phyloP scores from a whole-genome alignment of 345 rosid species.

The Sonneratia alba region DNA sequence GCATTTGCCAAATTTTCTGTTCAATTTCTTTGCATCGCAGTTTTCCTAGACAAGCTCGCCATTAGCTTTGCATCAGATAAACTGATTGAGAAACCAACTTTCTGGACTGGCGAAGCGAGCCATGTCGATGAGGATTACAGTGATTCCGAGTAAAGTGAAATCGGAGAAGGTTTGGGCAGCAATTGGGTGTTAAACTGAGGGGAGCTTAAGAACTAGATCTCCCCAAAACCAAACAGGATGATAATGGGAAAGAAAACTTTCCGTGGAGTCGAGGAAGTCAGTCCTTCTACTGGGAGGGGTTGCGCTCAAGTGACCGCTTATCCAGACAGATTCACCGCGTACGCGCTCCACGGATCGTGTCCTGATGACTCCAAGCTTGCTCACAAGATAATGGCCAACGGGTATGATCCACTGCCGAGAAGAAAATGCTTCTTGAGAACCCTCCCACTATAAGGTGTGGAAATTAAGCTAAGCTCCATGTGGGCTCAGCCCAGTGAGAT shows the following conservation, averaged over 20 bases:
- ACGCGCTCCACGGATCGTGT: constrained; percentile 28
- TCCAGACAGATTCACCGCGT: constrained; percentile 35
- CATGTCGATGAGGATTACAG: constrained; percentile 21
- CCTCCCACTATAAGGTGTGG: constrained; percentile 26
- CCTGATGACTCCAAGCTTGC: constrained; percentile 41
- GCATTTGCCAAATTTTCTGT: constrained; percentile 25
- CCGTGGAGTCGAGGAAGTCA: constrained; percentile 39
- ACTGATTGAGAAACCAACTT: constrained; percentile 6
- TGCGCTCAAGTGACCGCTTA: constrained; percentile 24
- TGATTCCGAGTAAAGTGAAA: constrained; percentile 25
- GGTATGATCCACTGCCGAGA: constrained; percentile 50
- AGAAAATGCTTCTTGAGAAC: constrained; percentile 43
- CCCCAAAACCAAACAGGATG: constrained; percentile 30
- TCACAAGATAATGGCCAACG: constrained; percentile 36
- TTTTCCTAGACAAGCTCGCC: constrained; percentile 39
- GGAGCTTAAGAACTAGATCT: constrained; percentile 33
- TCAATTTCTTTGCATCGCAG: constrained; percentile 35
- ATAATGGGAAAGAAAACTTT: constrained; percentile 29
- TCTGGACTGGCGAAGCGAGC: constrained; percentile 15
- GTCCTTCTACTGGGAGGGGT: constrained; percentile 29
- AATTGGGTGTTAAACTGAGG: constrained; percentile 24
- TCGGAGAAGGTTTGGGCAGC: constrained; percentile 14
- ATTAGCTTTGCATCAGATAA: constrained; percentile 12
- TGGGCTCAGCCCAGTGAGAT: constrained; percentile 34
- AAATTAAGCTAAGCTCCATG: constrained; percentile 22